Evolutionary conservation across 441 rosid genomes (phyloP).

Genomic region (Gossypium gossypioides): DNA sequence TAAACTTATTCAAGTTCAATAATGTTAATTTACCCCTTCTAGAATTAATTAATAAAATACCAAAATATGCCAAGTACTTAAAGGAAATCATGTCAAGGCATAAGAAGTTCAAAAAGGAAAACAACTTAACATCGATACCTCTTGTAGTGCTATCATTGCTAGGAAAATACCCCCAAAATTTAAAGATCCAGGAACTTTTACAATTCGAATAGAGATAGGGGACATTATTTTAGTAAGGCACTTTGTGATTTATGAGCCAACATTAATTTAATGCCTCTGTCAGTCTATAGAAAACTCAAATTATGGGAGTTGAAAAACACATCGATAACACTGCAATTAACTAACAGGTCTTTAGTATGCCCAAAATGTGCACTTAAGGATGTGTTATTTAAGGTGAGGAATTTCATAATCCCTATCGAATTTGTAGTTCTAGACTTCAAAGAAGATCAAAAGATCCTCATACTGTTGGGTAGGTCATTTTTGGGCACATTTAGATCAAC

Average conservation of each 20-base stretch:
- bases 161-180: not conserved
- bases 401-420: not conserved
- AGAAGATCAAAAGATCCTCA: not conserved
- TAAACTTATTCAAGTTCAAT: not conserved
- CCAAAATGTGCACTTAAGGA: not conserved
- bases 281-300: not conserved
- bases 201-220: not conserved
- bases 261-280: not conserved
- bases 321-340: not conserved
- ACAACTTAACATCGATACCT: not conserved
- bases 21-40: not conserved
- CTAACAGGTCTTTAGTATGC: not conserved
- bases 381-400: not conserved
- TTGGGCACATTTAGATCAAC: not conserved
- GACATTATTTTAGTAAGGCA: not conserved
- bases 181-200: too few species aligned
- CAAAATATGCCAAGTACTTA: not conserved
- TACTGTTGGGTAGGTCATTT: not conserved
- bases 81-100: not conserved
- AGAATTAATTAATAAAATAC: too few species aligned
- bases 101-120: not conserved
- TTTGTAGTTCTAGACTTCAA: not conserved
- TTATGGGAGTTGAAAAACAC: not conserved
- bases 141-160: not conserved
- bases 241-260: not conserved